phyloP scores from a whole-genome alignment of 306 rosid species.

The Pterocarpus macrocarpus region DNA sequence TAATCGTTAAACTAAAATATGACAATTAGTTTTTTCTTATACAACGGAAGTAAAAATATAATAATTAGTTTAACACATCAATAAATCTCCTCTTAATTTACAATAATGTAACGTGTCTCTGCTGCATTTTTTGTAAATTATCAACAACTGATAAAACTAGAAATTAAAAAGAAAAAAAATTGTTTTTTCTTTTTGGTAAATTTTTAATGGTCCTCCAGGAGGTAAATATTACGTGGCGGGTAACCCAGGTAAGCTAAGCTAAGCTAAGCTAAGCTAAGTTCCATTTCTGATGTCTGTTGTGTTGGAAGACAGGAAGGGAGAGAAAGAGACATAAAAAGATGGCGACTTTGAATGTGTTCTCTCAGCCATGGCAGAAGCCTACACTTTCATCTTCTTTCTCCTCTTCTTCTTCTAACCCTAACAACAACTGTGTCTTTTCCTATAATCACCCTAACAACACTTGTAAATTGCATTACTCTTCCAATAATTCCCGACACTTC shows the following conservation, averaged over 20 bases:
- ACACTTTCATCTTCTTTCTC: constrained; percentile 47
- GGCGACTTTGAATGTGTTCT: constrained; percentile 66
- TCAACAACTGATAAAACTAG: not conserved
- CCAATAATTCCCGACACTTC: constrained; percentile 46
- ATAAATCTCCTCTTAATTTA: no score
- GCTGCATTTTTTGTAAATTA: not conserved
- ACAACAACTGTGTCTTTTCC: not conserved
- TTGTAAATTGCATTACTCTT: constrained; percentile 47
- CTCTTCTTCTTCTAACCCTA: constrained; percentile 27
- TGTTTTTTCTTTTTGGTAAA: no score
- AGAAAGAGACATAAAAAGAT: constrained; percentile 44
- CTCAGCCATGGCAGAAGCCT: constrained; percentile 62
- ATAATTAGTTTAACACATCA: no score
- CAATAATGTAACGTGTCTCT: not conserved
- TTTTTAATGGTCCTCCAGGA: constrained; percentile 45
- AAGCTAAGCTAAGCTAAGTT: not conserved
- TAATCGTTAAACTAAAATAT: no score
- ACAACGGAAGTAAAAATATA: no score
- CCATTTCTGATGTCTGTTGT: not conserved
- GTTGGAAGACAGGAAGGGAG: not conserved
- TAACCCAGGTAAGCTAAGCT: not conserved
- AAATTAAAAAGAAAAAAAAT: no score
- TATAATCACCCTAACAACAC: constrained; percentile 7
- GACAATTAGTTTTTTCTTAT: no score
- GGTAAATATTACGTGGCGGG: constrained; percentile 30